Conservation (phyloP, 1,284 basidiomycete genomes). For the Austroboletus novae-zelandiae region DNA sequence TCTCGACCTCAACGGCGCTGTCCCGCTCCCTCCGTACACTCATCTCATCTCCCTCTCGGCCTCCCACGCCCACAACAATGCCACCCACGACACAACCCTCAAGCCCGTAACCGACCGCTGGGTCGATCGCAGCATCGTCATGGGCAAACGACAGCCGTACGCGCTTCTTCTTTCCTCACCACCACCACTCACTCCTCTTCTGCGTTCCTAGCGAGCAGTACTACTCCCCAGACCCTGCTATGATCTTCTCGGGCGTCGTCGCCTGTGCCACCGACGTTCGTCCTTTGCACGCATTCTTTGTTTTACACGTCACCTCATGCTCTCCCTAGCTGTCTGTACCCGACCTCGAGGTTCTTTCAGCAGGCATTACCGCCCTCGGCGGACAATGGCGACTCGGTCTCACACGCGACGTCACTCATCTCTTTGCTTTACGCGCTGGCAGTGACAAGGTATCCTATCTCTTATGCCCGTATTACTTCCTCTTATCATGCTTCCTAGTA, state of each 20-base stretch:
- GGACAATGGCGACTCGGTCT: conserved; percentile 77
- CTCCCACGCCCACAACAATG: conserved; percentile 20
- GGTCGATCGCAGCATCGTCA: conserved; percentile 63
- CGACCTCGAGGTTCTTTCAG: conserved; percentile 73
- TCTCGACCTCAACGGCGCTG: conserved; percentile 45
- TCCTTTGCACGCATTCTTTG: not conserved
- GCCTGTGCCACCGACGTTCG: conserved; percentile 64
- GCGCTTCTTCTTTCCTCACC: conserved; percentile 21
- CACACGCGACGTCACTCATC: conserved; percentile 83
- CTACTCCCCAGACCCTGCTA: conserved; percentile 73
- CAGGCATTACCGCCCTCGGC: conserved; percentile 73
- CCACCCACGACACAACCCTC: conserved; percentile 12
- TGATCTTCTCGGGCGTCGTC: conserved; percentile 82
- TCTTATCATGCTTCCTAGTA: conserved; percentile 34
- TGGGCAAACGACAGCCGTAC: conserved; percentile 59
- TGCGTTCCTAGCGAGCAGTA: conserved; percentile 41
- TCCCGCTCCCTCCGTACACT: conserved; percentile 38
- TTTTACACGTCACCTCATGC: not conserved
- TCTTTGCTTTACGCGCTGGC: conserved; percentile 59
- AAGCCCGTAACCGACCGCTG: conserved; percentile 57
- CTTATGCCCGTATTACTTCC: not conserved
- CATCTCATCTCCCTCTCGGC: conserved; percentile 36
- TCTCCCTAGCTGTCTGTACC: conserved; percentile 47
- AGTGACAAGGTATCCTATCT: conserved; percentile 42
- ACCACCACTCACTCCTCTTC: not conserved